Conservation (phyloP, 495 filamentous ascomycete genomes). For the Neurospora sp. region DNA sequence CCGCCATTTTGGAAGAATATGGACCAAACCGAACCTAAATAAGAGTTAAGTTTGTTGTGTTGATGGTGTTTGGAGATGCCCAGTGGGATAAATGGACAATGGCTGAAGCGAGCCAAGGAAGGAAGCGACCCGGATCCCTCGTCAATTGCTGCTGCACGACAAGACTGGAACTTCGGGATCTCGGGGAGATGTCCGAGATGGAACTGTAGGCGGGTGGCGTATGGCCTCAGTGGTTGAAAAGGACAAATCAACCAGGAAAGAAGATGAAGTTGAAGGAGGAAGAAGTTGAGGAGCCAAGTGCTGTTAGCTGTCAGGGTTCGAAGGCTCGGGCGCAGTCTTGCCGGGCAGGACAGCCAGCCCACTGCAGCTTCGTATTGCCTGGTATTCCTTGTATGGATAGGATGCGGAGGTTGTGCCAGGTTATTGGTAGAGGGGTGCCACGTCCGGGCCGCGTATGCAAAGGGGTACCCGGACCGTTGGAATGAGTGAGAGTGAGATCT, state of each 20-base stretch:
- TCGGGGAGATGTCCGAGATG: not conserved
- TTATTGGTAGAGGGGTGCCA: not conserved
- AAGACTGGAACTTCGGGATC: not conserved
- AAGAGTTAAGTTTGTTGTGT: not conserved
- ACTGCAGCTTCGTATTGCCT: not conserved
- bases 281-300: not conserved
- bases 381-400: not conserved
- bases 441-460: not conserved
- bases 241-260: not conserved
- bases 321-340: not conserved
- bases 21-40: not conserved
- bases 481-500: not conserved
- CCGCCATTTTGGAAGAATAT: constrained; percentile 44
- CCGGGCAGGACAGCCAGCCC: not conserved
- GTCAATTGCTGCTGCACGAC: not conserved
- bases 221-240: not conserved
- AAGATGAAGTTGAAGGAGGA: not conserved
- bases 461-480: not conserved
- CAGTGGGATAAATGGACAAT: not conserved
- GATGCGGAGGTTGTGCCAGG: not conserved
- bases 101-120: not conserved
- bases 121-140: not conserved
- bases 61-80: not conserved
- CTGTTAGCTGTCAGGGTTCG: not conserved
- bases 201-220: not conserved